phyloP scores from a whole-genome alignment of 805 yeast species.

The Clavispora phyllophila region DNA sequence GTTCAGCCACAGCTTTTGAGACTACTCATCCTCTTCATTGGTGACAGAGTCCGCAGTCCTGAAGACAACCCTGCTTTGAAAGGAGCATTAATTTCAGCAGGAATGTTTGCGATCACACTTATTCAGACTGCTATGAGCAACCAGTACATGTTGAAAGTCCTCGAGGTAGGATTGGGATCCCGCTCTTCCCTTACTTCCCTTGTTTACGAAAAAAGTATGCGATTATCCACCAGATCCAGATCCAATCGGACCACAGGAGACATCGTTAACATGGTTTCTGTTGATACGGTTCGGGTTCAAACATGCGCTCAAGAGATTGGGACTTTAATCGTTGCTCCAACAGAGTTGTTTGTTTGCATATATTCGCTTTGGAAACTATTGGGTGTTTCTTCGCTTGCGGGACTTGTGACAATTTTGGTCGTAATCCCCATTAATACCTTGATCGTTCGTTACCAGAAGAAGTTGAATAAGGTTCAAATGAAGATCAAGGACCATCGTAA shows the following conservation, averaged over 20 bases:
- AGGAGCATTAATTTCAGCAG: conserved; percentile 14
- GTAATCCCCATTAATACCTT: conserved; percentile 17
- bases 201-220: conserved; percentile 18
- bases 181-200: conserved; percentile 19
- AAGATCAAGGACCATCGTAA: conserved; percentile 18
- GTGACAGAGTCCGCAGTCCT: conserved; percentile 24
- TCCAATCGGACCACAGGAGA: conserved; percentile 18
- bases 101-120: conserved; percentile 58
- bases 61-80: conserved; percentile 9
- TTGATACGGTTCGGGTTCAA: conserved; percentile 21
- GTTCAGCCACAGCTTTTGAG: conserved; percentile 83
- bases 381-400: conserved; percentile 20
- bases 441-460: conserved; percentile 13
- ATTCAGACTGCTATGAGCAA: conserved; percentile 59
- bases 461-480: conserved; percentile 11
- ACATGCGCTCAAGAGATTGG: conserved; percentile 15
- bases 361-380: conserved; percentile 19
- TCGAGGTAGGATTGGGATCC: conserved; percentile 49
- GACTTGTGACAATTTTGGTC: conserved; percentile 14
- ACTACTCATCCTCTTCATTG: conserved; percentile 56
- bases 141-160: conserved; percentile 56
- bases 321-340: conserved; percentile 13
- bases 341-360: conserved; percentile 15
- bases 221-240: conserved; percentile 15
- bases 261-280: conserved; percentile 20